Evolutionary conservation across 176 grass and related monocot species (phyloP).

Genomic region (Avena insularis): DNA sequence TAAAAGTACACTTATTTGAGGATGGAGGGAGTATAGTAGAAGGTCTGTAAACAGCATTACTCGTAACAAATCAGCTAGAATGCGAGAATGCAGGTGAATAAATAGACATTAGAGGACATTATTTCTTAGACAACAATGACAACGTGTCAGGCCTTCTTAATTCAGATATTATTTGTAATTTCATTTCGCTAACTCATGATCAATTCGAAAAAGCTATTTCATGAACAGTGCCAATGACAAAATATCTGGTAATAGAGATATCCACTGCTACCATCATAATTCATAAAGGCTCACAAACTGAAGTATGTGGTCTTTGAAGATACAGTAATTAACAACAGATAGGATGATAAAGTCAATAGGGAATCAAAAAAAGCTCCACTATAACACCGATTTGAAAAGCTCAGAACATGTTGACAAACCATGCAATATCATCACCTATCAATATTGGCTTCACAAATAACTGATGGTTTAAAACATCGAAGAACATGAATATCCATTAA

Average conservation of each 20-base stretch:
- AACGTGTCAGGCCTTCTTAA: not conserved
- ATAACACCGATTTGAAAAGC: too few species aligned
- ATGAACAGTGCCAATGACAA: not conserved
- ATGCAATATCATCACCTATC: not conserved
- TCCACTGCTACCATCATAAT: not conserved
- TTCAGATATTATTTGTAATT: not conserved
- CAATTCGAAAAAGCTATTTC: not conserved
- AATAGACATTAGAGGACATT: not conserved
- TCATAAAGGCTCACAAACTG: not conserved
- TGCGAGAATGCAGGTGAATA: not conserved
- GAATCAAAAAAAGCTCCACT: not conserved
- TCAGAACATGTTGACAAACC: not conserved
- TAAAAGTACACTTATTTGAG: too few species aligned
- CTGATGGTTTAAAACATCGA: not conserved
- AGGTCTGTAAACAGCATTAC: not conserved
- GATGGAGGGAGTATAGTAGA: not conserved
- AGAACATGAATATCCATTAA: not conserved
- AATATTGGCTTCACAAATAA: not conserved
- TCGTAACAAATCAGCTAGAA: not conserved
- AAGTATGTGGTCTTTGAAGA: not conserved
- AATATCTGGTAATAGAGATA: not conserved
- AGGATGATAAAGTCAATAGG: slow-evolving; percentile 1
- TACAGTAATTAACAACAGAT: not conserved
- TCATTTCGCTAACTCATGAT: not conserved
- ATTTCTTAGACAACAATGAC: not conserved